phyloP scores from a whole-genome alignment of 768 basidiomycete genomes.

The Amanita subjunquillea region DNA sequence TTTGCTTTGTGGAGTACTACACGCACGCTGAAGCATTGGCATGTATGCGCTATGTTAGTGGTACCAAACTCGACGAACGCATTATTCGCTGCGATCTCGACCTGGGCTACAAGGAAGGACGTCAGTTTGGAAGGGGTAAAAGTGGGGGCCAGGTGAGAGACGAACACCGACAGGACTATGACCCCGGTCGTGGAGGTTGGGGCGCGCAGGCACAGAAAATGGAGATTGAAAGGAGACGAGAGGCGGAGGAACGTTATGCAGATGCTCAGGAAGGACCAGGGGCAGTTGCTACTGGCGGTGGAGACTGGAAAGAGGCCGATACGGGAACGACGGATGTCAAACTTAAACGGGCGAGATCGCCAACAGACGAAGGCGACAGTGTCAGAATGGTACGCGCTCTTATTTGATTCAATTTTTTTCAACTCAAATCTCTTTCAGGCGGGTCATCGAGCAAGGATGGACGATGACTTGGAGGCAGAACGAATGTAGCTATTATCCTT shows the following conservation, averaged over 20 bases:
- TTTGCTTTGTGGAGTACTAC: constrained; percentile 96
- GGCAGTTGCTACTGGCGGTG: constrained; percentile 76
- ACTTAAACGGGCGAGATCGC: constrained; percentile 66
- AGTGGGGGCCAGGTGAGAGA: constrained; percentile 96
- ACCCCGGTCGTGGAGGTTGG: constrained; percentile 93
- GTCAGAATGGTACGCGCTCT: constrained; percentile 39
- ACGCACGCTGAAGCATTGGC: constrained; percentile 90
- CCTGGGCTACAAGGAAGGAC: constrained; percentile 90
- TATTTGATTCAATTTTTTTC: neutral
- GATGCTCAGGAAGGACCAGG: constrained; percentile 74
- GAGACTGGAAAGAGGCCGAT: constrained; percentile 72
- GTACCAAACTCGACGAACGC: constrained; percentile 98
- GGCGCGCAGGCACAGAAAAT: constrained; percentile 74
- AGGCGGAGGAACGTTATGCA: constrained; percentile 80
- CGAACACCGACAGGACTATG: constrained; percentile 95
- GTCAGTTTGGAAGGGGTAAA: constrained; percentile 96
- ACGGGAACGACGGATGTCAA: constrained; percentile 24
- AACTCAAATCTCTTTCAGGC: constrained; percentile 14
- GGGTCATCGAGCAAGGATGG: constrained; percentile 52
- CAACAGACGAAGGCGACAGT: constrained; percentile 64
- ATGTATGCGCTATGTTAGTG: constrained; percentile 87
- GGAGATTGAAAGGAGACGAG: constrained; percentile 67
- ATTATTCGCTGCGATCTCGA: constrained; percentile 98
- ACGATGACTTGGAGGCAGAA: constrained; percentile 58
- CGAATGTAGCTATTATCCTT: constrained; percentile 42